phyloP scores from a whole-genome alignment of 768 basidiomycete species.

The Lentinula guzmanii region DNA sequence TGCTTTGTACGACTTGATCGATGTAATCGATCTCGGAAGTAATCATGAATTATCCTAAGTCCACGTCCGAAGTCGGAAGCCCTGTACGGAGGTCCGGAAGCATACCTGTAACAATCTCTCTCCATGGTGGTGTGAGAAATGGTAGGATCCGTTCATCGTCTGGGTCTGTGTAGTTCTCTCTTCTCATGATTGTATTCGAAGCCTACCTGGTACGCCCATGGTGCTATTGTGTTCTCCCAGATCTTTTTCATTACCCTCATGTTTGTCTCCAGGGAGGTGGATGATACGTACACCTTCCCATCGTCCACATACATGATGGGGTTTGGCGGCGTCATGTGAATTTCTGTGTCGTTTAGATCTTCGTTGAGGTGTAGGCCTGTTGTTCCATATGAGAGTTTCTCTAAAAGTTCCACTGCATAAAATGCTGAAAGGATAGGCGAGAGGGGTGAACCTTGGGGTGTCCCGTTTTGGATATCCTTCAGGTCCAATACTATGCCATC shows the following conservation, averaged over 20 bases:
- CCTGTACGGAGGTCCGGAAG: too few relatives aligned
- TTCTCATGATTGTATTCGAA: constrained; percentile 16
- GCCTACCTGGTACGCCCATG: constrained; percentile 14
- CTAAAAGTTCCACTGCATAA: constrained; percentile 18
- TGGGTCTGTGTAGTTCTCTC: constrained; percentile 15
- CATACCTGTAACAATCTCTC: too few relatives aligned
- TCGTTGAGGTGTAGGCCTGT: neutral
- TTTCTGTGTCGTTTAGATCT: neutral
- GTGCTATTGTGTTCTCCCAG: constrained; percentile 6
- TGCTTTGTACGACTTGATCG: too few relatives aligned
- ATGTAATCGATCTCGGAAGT: too few relatives aligned
- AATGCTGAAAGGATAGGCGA: constrained; percentile 21
- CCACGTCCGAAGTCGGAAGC: too few relatives aligned
- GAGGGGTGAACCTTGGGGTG: constrained; percentile 7
- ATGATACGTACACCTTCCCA: constrained; percentile 21
- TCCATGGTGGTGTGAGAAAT: neutral
- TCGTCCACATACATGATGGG: constrained; percentile 26
- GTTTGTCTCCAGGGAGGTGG: constrained; percentile 17
- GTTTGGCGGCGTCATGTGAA: neutral
- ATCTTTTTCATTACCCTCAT: constrained; percentile 12
- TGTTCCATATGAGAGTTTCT: constrained; percentile 11
- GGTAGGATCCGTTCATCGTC: neutral
- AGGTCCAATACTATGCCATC: constrained; percentile 11
- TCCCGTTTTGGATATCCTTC: neutral
- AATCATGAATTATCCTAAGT: too few relatives aligned